Evolutionary conservation across 805 yeast species (phyloP), one percentile per base, ranked within the genome.

Genomic region (Yueomyces sinensis): DNA sequence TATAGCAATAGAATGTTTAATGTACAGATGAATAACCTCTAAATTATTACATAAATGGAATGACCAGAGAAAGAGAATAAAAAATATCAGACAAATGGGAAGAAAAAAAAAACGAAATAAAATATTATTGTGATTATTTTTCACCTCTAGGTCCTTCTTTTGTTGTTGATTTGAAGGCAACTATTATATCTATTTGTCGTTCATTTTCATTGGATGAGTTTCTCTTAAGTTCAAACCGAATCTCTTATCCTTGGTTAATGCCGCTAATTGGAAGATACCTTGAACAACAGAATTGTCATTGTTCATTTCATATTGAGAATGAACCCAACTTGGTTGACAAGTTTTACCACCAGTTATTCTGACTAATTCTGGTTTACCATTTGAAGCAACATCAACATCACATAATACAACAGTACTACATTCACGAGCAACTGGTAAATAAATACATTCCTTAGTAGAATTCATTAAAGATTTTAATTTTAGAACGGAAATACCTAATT

Each of bases 281-380:
- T 65, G 57, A 23, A 59, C 55, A n/a, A 47, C 32, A 6, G 56
- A 47, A 27, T 53, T 65, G 5, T 63, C 60, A 31, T 71, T 73
- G 22, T 66, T 56, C 37, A 89, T 59, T 56, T 77, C 77, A 59
- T 65, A 76, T 29, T 70, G 63, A 19, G 95, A 82, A 54, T 87
- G 95, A 30, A 82, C 79, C 91, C 94, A 91, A 45, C 83, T 73
- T 46, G 95, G 87, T 39, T 70, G 68, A 35, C 76, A 68, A 18
- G 77, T 66, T 46, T 68, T 66, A 32, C 94, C 94, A 32, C 96
- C 96, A 19, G 89, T 73, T 42, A 89, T 66, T 54, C 94, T 72
- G 37, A 87, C 57, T 14, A 81, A 62, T 55, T 82, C 91, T 30
- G 65, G 63, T 38, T 49, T 59, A 32, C 62, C 62, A 38, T 56